Evolutionary conservation across 2,329 filamentous ascomycete species (phyloP).

Genomic region (Colletotrichum sp.): DNA sequence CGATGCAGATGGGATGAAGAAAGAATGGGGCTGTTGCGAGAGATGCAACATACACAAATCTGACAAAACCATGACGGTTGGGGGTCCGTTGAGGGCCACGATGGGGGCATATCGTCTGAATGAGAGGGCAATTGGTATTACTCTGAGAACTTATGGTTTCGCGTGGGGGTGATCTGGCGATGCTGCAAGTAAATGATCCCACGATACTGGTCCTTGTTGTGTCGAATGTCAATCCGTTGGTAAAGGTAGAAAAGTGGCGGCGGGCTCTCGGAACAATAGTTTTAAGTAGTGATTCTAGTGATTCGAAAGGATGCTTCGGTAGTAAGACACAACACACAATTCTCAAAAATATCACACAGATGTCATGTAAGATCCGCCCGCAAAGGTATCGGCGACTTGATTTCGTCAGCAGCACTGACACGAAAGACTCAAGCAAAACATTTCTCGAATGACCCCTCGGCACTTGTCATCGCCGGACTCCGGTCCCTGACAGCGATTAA

Average conservation of each 20-base stretch:
- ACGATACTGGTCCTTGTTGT: neutral
- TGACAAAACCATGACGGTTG: neutral
- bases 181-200: neutral
- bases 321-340: neutral
- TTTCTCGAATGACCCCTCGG: constrained; percentile 24
- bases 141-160: neutral
- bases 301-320: neutral
- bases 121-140: neutral
- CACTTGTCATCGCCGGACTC: constrained; percentile 27
- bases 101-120: neutral
- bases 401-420: neutral
- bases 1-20: neutral
- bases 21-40: neutral
- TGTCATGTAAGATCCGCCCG: neutral
- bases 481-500: constrained; percentile 23
- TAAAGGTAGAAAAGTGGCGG: neutral
- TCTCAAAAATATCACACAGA: neutral
- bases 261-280: neutral
- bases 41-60: neutral
- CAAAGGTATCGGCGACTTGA: neutral
- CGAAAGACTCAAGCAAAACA: constrained; percentile 21
- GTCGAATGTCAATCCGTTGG: neutral
- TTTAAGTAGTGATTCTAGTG: neutral
- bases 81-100: neutral
- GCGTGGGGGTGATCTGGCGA: neutral